Evolutionary conservation across 768 basidiomycete genomes (phyloP).

Genomic region (Tylopilus rubrobrunneus): DNA sequence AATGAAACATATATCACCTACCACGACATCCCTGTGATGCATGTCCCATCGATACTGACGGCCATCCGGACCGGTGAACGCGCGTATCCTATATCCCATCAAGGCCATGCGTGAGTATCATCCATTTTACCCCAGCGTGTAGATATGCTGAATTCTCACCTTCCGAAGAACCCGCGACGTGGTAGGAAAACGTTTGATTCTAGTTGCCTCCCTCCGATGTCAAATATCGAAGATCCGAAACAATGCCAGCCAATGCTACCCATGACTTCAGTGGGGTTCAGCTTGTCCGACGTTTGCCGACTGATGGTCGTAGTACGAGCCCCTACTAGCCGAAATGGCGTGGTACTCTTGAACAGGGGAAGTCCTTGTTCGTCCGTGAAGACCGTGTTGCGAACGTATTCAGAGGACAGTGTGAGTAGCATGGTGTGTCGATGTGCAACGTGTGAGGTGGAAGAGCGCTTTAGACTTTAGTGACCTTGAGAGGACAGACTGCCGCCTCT

Average conservation of each 20-base stretch:
- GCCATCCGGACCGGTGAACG: conserved; percentile 32
- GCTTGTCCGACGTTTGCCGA: conserved; percentile 2
- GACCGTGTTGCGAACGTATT: conserved; percentile 25
- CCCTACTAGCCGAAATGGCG: conserved; percentile 17
- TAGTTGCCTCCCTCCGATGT: conserved; percentile 24
- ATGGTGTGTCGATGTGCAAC: conserved; percentile 5
- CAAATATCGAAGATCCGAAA: conserved; percentile 29
- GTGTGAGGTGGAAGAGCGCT: not conserved
- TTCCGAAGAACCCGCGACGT: conserved; percentile 14
- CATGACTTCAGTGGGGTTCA: conserved; percentile 23
- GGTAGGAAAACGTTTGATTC: conserved; percentile 24
- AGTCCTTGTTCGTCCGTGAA: conserved; percentile 27
- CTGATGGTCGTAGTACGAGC: conserved; percentile 19
- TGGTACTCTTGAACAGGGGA: conserved; percentile 24
- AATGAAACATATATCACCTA: not conserved
- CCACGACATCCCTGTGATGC: conserved; percentile 4
- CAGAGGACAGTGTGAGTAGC: conserved; percentile 23
- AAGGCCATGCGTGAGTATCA: not conserved
- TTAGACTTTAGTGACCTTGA: too few species aligned
- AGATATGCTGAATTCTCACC: conserved; percentile 1
- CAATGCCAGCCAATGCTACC: conserved; percentile 33
- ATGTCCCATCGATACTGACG: conserved; percentile 32
- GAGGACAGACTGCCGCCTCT: not conserved
- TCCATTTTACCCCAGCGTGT: not conserved
- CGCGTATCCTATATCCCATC: conserved; percentile 13